Evolutionary conservation across 805 yeast species (phyloP), one percentile per base, ranked within the genome.

Genomic region (Pichia cabralensis): DNA sequence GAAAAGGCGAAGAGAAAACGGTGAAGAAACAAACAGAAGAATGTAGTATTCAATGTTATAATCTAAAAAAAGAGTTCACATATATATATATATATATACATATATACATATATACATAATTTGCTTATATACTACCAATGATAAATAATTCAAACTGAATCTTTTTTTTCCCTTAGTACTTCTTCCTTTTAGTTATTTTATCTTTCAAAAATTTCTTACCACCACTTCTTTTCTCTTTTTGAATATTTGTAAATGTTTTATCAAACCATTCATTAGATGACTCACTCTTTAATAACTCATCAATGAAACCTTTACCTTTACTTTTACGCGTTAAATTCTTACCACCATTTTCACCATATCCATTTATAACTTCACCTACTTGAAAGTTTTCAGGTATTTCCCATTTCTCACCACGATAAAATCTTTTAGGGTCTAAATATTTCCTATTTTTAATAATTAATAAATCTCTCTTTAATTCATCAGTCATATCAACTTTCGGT

Each of bases 371-470:
- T 0, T 96, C 86, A 12, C 98, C 98, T 47, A 82, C 71, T 39
- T 89, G 92, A 55, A 92, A 86, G 44, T 67, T 74, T 30, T 53
- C 58, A 4, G 60, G 89, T 7, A 69, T 66, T 32, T 66, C 68
- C 80, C 86, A 80, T 41, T 76, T 76, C 39, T 80, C 92, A 55
- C 83, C 84, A 59, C 83, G 85, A 60, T 92, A 92, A 59, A 85
- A 95, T 48, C 96, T 72, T 60, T 92, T 92, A 7, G 96, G 97
- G 53, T 92, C 97, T 42, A 92, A 66, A 8, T 86, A 95, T 36
- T 81, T 80, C 58, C 98, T 75, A 62, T 89, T 83, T 50, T 84
- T 78, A 40, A 92, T 65, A 12, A 92, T 60, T 49, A 75, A 64
- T 46, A 92, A 53, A 54, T 92, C 97, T 39, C 94, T 67, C 50